phyloP scores from a whole-genome alignment of 306 rosid species.

The Gynostemma pentaphyllum region DNA sequence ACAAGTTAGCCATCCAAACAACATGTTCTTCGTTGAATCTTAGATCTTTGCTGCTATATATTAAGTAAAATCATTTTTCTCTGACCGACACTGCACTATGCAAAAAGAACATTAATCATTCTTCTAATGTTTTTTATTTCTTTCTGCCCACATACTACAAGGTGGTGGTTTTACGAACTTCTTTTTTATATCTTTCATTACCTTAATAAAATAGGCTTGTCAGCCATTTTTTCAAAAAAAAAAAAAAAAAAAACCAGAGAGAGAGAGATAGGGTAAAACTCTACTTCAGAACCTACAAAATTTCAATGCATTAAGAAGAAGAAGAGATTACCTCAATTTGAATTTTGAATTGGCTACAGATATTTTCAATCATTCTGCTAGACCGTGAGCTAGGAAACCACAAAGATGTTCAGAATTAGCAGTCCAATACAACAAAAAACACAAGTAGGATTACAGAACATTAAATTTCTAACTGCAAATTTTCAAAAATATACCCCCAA shows the following conservation, averaged over 20 bases:
- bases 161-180: too few species aligned
- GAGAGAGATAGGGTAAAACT: not conserved
- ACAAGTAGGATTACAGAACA: slow-evolving; percentile 10
- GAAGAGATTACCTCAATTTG: slow-evolving; percentile 42
- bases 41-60: not conserved
- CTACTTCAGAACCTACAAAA: not conserved
- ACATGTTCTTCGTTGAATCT: not conserved
- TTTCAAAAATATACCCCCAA: not conserved
- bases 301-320: not conserved
- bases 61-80: not conserved
- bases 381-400: slow-evolving; percentile 58
- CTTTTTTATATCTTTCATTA: too few species aligned
- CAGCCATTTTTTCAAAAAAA: too few species aligned
- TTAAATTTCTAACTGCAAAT: not conserved
- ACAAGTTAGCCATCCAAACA: not conserved
- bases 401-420: not conserved
- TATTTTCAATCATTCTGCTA: slow-evolving; percentile 59
- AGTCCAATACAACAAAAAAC: not conserved
- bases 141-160: too few species aligned
- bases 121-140: too few species aligned
- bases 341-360: slow-evolving; percentile 53
- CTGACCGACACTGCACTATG: not conserved
- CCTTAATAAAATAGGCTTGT: too few species aligned
- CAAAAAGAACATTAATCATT: not conserved
- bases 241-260: too few species aligned